Base-by-base conservation (phyloP, 805 yeast species). In the Yarrowia bubula region DNA sequence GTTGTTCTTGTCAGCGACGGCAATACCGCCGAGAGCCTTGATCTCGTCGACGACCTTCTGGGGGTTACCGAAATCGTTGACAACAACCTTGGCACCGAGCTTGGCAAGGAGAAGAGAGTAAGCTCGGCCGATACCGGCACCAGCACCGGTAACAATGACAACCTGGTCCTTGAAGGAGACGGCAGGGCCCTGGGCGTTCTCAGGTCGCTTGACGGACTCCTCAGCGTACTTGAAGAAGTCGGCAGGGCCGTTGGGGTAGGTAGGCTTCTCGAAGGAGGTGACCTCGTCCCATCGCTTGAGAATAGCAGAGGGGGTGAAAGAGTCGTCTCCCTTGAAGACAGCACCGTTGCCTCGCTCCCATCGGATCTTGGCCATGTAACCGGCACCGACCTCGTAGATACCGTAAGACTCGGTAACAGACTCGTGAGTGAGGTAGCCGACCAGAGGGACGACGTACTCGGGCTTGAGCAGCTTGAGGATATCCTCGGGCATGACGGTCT, bases 331-430 rank as follows among this genome's bases (percentile, higher is more conserved):
- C 75, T 87, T 89, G 79, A 93, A 88, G 68, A 87, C 80, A 66
- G 84, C 89, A 70, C 98, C 99, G 15, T 89, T 84, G 33, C 93
- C 86, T 75, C 98, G 85, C 78, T 93, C 93, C 98, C 98, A 93
- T 73, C 97, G 85, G 67, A 93, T 87, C 77, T 91, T 96, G 44
- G 92, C 90, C 75, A 83, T 90, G 75, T 87, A 89, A 0, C 98
- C 98, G 47, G 96, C 98, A 35, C 98, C 99, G 69, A 90, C 87
- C 79, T 93, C 98, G 77, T 84, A 93, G 64, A 88, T 87, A 47
- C 92, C 85, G 68, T 93, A 91, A 48, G 87, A 83, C 22, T 88
- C 84, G 51, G 80, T 78, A 33, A 83, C 77, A 57, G 81, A 75
- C 55, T 87, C 90, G 73, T 89, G 93, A 2, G 91, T 79, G 69